Percentiles rank a stretch among this genome's conserved stretches.
Evolutionary conservation across 2,329 filamentous ascomycete species (phyloP).

Genomic region (Pseudocercospora crystallina): DNA sequence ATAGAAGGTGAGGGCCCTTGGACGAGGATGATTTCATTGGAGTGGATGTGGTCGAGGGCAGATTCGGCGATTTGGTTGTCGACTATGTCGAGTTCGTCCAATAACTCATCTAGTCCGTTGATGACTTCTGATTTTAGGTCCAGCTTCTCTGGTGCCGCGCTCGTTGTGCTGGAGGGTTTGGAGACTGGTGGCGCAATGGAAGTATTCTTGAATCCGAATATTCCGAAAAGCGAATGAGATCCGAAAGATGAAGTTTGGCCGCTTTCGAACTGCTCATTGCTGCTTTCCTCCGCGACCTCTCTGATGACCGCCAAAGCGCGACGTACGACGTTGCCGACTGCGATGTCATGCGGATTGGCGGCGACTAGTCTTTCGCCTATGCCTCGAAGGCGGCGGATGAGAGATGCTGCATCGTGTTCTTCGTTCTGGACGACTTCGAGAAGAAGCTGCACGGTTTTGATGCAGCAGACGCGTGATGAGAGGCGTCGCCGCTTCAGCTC

Average conservation of each 20-base stretch:
- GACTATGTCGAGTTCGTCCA: constrained; percentile 89
- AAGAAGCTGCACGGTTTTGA: constrained; percentile 86
- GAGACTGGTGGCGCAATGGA: constrained; percentile 49
- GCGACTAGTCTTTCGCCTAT: constrained; percentile 75
- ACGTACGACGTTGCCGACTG: constrained; percentile 90
- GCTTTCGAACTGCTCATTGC: constrained; percentile 56
- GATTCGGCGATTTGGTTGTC: constrained; percentile 90
- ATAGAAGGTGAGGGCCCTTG: constrained; percentile 84
- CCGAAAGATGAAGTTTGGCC: constrained; percentile 39
- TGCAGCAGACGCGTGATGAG: constrained; percentile 82
- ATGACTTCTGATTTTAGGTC: constrained; percentile 88
- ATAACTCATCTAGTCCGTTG: constrained; percentile 90
- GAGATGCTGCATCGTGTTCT: constrained; percentile 72
- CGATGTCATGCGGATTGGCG: constrained; percentile 86
- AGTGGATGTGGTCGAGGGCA: constrained; percentile 88
- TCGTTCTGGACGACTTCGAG: constrained; percentile 81
- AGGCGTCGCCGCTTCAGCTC: constrained; percentile 91
- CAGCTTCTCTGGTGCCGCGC: constrained; percentile 41
- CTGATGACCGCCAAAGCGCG: constrained; percentile 87
- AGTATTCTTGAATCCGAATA: constrained; percentile 55
- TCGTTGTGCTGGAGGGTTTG: constrained; percentile 14
- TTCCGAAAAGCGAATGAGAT: constrained; percentile 74
- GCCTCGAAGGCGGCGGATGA: constrained; percentile 76
- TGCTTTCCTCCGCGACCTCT: constrained; percentile 82
- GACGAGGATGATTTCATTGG: constrained; percentile 87